Evolutionary conservation across 306 rosid genomes (phyloP).

Genomic region (Albizia julibrissin): DNA sequence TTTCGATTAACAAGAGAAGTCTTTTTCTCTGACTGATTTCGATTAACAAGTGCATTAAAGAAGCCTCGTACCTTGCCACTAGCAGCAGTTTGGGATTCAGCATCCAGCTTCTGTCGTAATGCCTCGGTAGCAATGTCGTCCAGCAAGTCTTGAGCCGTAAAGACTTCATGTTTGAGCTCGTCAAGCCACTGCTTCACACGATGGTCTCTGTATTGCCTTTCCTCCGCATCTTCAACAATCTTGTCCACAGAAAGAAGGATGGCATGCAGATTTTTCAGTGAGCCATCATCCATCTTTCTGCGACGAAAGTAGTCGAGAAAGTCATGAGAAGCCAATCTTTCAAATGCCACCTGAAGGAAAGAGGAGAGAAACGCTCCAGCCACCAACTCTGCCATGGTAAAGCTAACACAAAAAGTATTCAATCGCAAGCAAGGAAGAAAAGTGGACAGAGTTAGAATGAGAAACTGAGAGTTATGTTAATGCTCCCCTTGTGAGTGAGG

Average conservation of each 20-base stretch:
- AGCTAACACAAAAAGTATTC: neutral
- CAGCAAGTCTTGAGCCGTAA: neutral
- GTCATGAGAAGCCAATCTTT: neutral
- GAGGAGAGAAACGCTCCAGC: neutral
- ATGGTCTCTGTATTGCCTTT: neutral
- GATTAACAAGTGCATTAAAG: neutral
- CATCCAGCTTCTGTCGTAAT: neutral
- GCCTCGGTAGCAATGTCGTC: neutral
- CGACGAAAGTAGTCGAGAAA: neutral
- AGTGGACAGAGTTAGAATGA: neutral
- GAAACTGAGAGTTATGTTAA: too few relatives aligned
- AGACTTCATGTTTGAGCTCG: neutral
- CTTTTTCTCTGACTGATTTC: too few relatives aligned
- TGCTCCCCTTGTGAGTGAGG: too few relatives aligned
- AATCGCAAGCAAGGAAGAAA: neutral
- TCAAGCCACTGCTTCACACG: conserved; percentile 12
- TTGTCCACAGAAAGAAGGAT: neutral
- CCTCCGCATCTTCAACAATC: conserved; percentile 1
- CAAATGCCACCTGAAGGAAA: neutral
- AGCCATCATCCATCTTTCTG: neutral
- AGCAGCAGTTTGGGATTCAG: neutral
- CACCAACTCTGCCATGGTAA: neutral
- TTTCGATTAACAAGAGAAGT: neutral
- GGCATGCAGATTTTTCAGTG: neutral
- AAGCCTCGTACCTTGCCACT: neutral